Evolutionary conservation across 1,284 basidiomycete species (phyloP), one percentile per base, ranked within the genome.

Genomic region (Tremellales sp.): DNA sequence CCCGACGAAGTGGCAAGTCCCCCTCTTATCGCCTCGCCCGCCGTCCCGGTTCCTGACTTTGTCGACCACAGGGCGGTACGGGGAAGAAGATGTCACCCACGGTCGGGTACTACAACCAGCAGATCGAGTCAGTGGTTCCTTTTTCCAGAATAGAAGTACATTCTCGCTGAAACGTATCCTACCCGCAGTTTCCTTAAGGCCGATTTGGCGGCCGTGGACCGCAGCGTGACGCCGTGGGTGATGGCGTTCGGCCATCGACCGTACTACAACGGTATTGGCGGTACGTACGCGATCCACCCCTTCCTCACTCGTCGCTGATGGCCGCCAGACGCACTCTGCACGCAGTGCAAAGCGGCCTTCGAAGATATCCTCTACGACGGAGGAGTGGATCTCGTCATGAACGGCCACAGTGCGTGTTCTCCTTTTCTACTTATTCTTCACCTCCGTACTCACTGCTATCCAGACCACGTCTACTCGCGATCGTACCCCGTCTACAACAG

Each of bases 161-260:
- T 31, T 22, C 7, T 19, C 24, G 21, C 27, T 29, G 27, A 40
- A 14, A 28, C 16, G 8, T 22, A 29, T 43, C 19, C 22, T 19
- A 21, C 26, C 12, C 13, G 14, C 14, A 43, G 42, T 27, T 61
- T 54, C 54, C 52, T 61, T 36, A 53, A 57, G 48, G 21, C 27
- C 9, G 70, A 73, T 42, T 59, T 73, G 10, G 66, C 65, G 9
- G 52, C 53, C 3, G 68, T 72, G 14, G 64, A 73, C 54, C 58
- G 71, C 26, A 54, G 16, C 14, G 58, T 69, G 45, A 73, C 71
- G 2, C 71, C 71, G 7, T 73, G 70, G 70, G 61, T 73, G 24
- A 43, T 73, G 31, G 70, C 60, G 16, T 54, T 63, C 28, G 68
- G 63, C 16, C 71, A 73, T 48, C 46, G 68, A 26, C 67, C 59